Percentiles rank a stretch among this genome's conserved stretches.
Evolutionary conservation across 2,329 filamentous ascomycete genomes (phyloP).

Genomic region (Coniochaeta hoffmannii): DNA sequence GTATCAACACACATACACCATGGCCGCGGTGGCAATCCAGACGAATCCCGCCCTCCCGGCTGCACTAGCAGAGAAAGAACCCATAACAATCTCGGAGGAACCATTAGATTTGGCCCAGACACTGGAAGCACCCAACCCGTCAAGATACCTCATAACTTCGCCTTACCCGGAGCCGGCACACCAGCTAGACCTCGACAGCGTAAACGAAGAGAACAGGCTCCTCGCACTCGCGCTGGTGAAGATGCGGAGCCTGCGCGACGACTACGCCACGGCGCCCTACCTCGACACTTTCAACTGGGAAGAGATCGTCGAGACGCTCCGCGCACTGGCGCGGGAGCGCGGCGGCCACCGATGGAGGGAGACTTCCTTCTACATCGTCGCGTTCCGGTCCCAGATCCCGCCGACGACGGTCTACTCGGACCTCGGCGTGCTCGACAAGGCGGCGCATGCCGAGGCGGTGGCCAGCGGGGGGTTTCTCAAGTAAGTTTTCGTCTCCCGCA

Average conservation of each 20-base stretch:
- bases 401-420: slow-evolving; percentile 58
- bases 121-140: slow-evolving; percentile 2
- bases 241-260: slow-evolving; percentile 53
- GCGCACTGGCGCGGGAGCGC: slow-evolving; percentile 38
- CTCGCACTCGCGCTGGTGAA: slow-evolving; percentile 64
- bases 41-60: neutral
- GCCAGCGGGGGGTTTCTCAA: slow-evolving; percentile 77
- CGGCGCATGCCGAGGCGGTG: slow-evolving; percentile 73
- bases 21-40: neutral
- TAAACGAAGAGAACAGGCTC: slow-evolving; percentile 59
- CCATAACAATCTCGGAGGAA: slow-evolving; percentile 18
- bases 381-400: slow-evolving; percentile 70
- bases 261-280: slow-evolving; percentile 75
- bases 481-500: slow-evolving; percentile 31
- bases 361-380: slow-evolving; percentile 72
- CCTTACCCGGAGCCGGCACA: slow-evolving; percentile 68
- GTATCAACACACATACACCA: neutral
- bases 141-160: slow-evolving; percentile 54
- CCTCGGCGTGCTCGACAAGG: slow-evolving; percentile 67
- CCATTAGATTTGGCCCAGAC: neutral
- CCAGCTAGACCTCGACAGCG: slow-evolving; percentile 61
- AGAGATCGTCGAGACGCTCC: slow-evolving; percentile 52
- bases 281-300: slow-evolving; percentile 70
- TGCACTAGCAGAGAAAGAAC: slow-evolving; percentile 5
- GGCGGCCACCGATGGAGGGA: slow-evolving; percentile 47